These are phyloP conservation scores for Trichoderma koningiopsis DNA, from an alignment of 2,329 filamentous ascomycete genomes.

Conservation along the genomic window DNA sequence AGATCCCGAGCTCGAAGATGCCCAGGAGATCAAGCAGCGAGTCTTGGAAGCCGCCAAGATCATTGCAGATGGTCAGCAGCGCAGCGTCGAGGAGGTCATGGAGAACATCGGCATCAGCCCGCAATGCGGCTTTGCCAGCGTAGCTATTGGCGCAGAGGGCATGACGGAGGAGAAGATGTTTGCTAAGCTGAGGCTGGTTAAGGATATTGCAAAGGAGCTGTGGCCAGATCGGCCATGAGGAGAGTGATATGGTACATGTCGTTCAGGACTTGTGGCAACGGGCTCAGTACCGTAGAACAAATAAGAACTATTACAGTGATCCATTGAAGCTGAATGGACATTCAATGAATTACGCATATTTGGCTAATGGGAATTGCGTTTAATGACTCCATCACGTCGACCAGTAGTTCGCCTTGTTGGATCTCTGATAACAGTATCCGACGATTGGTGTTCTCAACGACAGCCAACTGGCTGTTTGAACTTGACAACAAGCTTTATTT, in stretches of 20 bases:
- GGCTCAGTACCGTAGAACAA: not conserved
- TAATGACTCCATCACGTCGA: not conserved
- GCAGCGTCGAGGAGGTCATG: slow-evolving; percentile 64
- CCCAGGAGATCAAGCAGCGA: slow-evolving; percentile 55
- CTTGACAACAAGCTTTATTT: not conserved
- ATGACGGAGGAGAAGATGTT: slow-evolving; percentile 70
- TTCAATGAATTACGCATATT: not conserved
- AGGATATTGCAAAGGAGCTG: slow-evolving; percentile 65
- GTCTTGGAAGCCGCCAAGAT: slow-evolving; percentile 63
- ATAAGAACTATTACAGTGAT: not conserved
- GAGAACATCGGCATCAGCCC: slow-evolving; percentile 67
- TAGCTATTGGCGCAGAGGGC: slow-evolving; percentile 64
- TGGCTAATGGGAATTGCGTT: not conserved
- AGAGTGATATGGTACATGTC: not conserved
- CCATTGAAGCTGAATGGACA: not conserved
- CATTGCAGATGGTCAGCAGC: slow-evolving; percentile 65
- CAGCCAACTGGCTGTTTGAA: not conserved
- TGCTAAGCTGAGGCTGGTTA: slow-evolving; percentile 69
- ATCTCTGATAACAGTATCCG: not conserved
- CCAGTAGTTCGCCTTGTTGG: not conserved
- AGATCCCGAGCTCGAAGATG: slow-evolving; percentile 59
- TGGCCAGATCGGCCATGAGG: slow-evolving; percentile 48
- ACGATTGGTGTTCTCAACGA: not conserved
- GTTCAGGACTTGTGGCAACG: not conserved
- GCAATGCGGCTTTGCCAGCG: slow-evolving; percentile 71